A percentile compares a stretch with the other conserved stretches of the same genome.
These are phyloP conservation scores for Teratosphaeria zuluensis DNA, from an alignment of 2,329 filamentous ascomycete species.

Conservation along the genomic window DNA sequence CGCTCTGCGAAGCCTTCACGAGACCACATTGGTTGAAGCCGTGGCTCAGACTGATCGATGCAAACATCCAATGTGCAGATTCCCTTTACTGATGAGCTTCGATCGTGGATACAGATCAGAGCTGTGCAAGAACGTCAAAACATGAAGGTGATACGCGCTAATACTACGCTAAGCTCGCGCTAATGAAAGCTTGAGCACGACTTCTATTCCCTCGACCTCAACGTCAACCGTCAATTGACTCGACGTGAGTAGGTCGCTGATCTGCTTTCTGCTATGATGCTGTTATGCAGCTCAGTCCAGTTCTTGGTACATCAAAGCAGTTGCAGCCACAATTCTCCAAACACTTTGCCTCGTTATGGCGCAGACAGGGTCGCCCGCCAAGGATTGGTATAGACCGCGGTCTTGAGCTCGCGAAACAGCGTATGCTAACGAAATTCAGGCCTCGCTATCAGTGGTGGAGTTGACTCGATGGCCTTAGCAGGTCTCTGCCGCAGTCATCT, in stretches of 20 bases:
- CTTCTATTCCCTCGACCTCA: background rate
- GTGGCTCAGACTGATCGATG: too few relatives aligned
- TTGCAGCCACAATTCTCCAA: background rate
- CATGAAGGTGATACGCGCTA: background rate
- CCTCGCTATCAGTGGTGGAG: slow-evolving; percentile 81
- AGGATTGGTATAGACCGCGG: background rate
- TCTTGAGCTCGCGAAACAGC: background rate
- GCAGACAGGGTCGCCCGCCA: background rate
- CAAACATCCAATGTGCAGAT: too few relatives aligned
- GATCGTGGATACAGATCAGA: too few relatives aligned
- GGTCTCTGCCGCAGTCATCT: slow-evolving; percentile 50
- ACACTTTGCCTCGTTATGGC: background rate
- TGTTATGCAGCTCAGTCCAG: background rate
- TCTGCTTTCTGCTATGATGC: background rate
- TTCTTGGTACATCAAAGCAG: background rate
- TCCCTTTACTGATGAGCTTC: too few relatives aligned
- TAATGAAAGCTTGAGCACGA: background rate
- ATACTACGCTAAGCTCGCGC: background rate
- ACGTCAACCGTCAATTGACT: background rate
- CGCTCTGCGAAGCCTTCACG: too few relatives aligned
- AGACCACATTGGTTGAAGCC: too few relatives aligned
- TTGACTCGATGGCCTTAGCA: slow-evolving; percentile 96
- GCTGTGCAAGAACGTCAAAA: too few relatives aligned
- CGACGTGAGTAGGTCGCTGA: background rate
- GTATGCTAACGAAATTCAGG: slow-evolving; percentile 23